Evolutionary conservation across 1,284 basidiomycete species (phyloP).

Genomic region (Sutorius eximius): DNA sequence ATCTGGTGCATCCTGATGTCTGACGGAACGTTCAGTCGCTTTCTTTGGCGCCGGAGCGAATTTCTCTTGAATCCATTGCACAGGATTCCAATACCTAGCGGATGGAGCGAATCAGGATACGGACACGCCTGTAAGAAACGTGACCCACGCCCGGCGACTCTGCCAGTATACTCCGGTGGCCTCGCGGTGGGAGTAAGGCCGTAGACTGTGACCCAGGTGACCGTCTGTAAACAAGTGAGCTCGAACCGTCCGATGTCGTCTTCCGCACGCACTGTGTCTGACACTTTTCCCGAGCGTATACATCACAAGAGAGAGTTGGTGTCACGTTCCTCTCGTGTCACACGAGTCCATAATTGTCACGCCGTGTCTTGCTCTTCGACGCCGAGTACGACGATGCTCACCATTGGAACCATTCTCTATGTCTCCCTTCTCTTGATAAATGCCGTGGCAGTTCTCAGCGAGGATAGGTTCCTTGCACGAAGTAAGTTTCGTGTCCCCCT

Average conservation of each 20-base stretch:
- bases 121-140: not conserved
- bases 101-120: constrained; percentile 2
- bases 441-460: constrained; percentile 90
- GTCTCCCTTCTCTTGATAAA: constrained; percentile 84
- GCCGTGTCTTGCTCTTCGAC: constrained; percentile 8
- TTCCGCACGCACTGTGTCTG: constrained; percentile 19
- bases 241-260: not conserved
- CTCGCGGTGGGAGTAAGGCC: constrained; percentile 12
- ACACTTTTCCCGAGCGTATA: constrained; percentile 29
- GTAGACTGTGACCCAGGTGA: constrained; percentile 9
- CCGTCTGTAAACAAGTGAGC: constrained; percentile 14
- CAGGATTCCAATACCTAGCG: constrained; percentile 49
- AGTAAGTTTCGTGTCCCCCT: constrained; percentile 56
- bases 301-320: constrained; percentile 30
- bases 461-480: constrained; percentile 91
- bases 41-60: constrained; percentile 47
- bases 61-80: constrained; percentile 64
- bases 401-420: constrained; percentile 69
- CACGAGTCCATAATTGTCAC: constrained; percentile 22
- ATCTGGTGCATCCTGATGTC: constrained; percentile 45
- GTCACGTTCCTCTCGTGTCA: constrained; percentile 25
- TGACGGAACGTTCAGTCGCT: constrained; percentile 43
- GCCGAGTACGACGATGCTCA: constrained; percentile 42
- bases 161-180: constrained; percentile 37
- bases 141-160: constrained; percentile 43